Conservation (phyloP, 2,329 filamentous ascomycete genomes). For the Botryotinia calthae region DNA sequence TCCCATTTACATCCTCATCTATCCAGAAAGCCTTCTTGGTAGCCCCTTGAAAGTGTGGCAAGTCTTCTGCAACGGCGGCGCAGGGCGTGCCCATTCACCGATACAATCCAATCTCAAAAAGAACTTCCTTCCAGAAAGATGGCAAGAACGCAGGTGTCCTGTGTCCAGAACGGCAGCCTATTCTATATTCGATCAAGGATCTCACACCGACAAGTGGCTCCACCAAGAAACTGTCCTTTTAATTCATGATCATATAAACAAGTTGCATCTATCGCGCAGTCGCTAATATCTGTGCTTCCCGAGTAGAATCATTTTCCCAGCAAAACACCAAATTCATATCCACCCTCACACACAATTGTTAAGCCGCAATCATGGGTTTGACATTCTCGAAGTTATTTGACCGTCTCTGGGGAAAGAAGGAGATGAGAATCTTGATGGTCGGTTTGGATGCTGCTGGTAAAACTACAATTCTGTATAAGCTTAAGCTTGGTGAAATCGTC, state of each 20-base stretch:
- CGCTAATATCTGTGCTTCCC: conserved; percentile 24
- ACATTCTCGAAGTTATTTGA: conserved; percentile 96
- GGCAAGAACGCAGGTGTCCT: conserved; percentile 5
- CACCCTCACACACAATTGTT: conserved; percentile 31
- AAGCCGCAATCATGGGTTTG: conserved; percentile 87
- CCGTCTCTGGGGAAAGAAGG: conserved; percentile 98
- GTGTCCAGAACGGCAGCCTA: conserved; percentile 32
- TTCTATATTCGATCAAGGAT: conserved; percentile 19
- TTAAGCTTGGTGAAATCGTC: conserved; percentile 98
- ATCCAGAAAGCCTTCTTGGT: conserved; percentile 2
- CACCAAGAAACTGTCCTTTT: conserved; percentile 33
- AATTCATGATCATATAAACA: conserved; percentile 26
- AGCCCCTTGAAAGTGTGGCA: conserved; percentile 17
- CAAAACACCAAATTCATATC: conserved; percentile 40
- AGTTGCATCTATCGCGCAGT: conserved; percentile 17
- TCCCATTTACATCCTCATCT: conserved; percentile 9
- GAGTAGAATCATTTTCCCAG: conserved; percentile 29
- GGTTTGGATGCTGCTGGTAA: conserved; percentile 99
- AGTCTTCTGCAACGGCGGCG: conserved; percentile 20
- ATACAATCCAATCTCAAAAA: conserved; percentile 20
- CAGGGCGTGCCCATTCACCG: conserved; percentile 16
- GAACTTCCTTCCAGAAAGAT: conserved; percentile 6
- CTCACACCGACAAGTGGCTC: conserved; percentile 23
- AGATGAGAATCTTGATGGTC: conserved; percentile 99
- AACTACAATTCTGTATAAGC: conserved; percentile 99